phyloP scores from a whole-genome alignment of 2,329 filamentous ascomycete species.

The Sordariomycetes sp. region DNA sequence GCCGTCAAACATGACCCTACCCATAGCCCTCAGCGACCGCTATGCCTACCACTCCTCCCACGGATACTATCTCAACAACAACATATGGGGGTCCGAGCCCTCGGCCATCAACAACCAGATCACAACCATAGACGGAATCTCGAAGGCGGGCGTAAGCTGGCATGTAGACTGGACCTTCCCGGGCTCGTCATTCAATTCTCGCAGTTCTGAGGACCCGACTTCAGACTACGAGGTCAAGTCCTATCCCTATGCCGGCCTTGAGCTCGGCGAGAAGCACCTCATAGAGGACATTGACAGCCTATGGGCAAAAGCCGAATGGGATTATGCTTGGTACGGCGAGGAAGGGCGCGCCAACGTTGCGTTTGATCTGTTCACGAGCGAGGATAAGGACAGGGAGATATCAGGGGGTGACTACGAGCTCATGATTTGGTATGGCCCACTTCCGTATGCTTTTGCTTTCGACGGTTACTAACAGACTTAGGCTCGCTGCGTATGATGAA shows the following conservation, averaged over 20 bases:
- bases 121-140: slow-evolving; percentile 24
- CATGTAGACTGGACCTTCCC: slow-evolving; percentile 29
- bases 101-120: slow-evolving; percentile 25
- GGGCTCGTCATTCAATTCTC: slow-evolving; percentile 19
- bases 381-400: slow-evolving; percentile 24
- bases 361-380: slow-evolving; percentile 49
- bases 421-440: slow-evolving; percentile 44
- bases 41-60: slow-evolving; percentile 12
- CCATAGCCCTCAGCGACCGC: slow-evolving; percentile 13
- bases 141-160: slow-evolving; percentile 24
- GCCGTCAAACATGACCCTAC: neutral
- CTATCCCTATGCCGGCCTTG: slow-evolving; percentile 18
- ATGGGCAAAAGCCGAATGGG: slow-evolving; percentile 21
- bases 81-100: slow-evolving; percentile 26
- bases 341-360: slow-evolving; percentile 42
- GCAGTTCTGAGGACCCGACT: no score
- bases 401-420: slow-evolving; percentile 42
- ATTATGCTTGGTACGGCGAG: slow-evolving; percentile 17
- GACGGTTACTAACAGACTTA: slow-evolving; percentile 3
- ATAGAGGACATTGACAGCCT: slow-evolving; percentile 22
- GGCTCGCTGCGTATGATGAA: slow-evolving; percentile 10
- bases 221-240: no score
- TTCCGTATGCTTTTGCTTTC: neutral
- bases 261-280: slow-evolving; percentile 13
- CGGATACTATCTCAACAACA: slow-evolving; percentile 24